These are phyloP conservation scores for Solanum aculeatissimum DNA, from an alignment of 305 asterid genomes.

Conservation along the genomic window DNA sequence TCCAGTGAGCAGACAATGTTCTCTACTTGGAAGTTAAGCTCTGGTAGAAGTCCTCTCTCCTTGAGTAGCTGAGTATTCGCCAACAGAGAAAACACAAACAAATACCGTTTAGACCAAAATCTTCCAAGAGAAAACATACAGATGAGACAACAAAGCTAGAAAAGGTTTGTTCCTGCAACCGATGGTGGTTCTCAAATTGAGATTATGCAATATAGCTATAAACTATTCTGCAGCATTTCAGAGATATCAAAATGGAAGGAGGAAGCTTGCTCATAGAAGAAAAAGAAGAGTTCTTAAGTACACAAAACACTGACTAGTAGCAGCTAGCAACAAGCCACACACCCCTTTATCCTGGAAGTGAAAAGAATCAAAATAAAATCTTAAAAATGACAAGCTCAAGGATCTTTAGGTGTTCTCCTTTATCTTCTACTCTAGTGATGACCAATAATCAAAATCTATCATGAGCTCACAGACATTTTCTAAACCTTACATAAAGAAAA, in stretches of 20 bases:
- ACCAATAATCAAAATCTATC: background rate
- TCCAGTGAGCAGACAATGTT: slow-evolving; percentile 86
- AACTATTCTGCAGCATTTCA: background rate
- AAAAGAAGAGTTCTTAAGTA: background rate
- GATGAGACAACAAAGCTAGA: background rate
- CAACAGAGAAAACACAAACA: background rate
- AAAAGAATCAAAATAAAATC: background rate
- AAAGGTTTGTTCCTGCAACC: background rate
- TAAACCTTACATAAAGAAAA: background rate
- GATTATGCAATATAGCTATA: background rate
- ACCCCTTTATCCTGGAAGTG: background rate
- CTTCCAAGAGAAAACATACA: background rate
- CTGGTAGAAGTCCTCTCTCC: slow-evolving; percentile 79
- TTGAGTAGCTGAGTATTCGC: slow-evolving; percentile 55
- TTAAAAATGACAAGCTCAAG: background rate
- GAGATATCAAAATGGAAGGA: background rate
- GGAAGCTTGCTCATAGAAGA: background rate
- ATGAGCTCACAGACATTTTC: background rate
- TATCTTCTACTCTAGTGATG: background rate
- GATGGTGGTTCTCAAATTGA: background rate
- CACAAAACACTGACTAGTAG: background rate
- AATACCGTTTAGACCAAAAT: background rate
- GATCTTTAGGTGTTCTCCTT: background rate
- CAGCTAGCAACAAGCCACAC: background rate
- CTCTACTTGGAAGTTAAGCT: slow-evolving; percentile 50